Evolutionary conservation across 169 alveolate genomes (phyloP).

Genomic region (Hepatocystis sp.): DNA sequence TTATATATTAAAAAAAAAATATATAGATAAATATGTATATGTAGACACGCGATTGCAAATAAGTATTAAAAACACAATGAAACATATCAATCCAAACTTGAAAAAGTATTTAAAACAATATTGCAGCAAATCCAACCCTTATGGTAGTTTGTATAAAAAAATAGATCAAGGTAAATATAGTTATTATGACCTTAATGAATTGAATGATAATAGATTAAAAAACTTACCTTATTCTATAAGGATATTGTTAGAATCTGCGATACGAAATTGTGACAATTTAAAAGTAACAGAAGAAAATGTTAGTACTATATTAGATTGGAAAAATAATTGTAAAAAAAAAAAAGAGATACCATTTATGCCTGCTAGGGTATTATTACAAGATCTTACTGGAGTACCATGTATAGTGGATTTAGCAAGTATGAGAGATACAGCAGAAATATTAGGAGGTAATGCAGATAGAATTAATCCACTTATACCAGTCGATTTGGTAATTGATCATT

Average conservation of each 20-base stretch:
- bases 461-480: constrained; percentile 97
- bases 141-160: constrained; percentile 5
- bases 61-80: neutral
- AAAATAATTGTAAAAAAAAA: constrained; percentile 79
- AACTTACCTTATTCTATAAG: constrained; percentile 94
- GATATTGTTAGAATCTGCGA: constrained; percentile 94
- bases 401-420: constrained; percentile 97
- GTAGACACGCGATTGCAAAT: neutral
- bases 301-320: constrained; percentile 94
- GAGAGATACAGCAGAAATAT: constrained; percentile 95
- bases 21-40: too few species aligned
- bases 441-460: constrained; percentile 93
- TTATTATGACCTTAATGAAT: constrained; percentile 72
- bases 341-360: constrained; percentile 97
- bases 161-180: constrained; percentile 5
- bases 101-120: constrained; percentile 9
- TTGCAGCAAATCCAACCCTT: constrained; percentile 48
- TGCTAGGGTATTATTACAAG: constrained; percentile 96
- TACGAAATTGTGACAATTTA: constrained; percentile 96
- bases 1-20: too few species aligned
- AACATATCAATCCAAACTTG: constrained; percentile 1
- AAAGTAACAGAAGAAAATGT: constrained; percentile 92
- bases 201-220: constrained; percentile 81
- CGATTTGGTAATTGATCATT: constrained; percentile 96
- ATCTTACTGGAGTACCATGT: constrained; percentile 97